phyloP scores from a whole-genome alignment of 345 rosid genomes.

The Odontarrhena argentea region DNA sequence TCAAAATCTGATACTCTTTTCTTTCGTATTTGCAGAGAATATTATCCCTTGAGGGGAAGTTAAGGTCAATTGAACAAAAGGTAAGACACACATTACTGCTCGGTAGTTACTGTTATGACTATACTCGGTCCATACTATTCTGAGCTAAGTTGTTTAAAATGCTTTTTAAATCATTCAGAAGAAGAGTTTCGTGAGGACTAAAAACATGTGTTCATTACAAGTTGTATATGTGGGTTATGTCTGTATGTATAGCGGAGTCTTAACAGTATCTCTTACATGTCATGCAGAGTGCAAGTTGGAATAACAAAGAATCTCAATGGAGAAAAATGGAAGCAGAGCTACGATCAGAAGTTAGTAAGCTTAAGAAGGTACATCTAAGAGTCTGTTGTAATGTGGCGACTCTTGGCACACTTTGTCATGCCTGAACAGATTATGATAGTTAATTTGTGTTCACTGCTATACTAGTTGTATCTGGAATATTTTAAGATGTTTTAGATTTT shows the following conservation, averaged over 20 bases:
- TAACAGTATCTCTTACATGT: constrained; percentile 12
- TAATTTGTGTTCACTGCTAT: not conserved
- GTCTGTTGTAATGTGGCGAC: constrained; percentile 6
- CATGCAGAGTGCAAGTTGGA: constrained; percentile 48
- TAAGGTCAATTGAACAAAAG: constrained; percentile 63
- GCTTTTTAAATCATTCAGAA: not conserved
- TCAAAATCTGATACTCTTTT: constrained; percentile 1
- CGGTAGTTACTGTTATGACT: not conserved
- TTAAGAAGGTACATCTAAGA: constrained; percentile 49
- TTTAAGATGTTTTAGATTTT: not conserved
- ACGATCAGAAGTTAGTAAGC: constrained; percentile 46
- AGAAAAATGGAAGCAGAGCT: constrained; percentile 51
- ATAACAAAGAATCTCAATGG: constrained; percentile 60
- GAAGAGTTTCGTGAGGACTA: too few species aligned
- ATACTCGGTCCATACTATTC: not conserved
- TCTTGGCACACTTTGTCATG: constrained; percentile 5
- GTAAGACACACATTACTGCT: constrained; percentile 38
- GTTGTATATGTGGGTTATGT: constrained; percentile 1
- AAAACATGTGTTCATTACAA: not conserved
- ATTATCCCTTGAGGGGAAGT: constrained; percentile 60
- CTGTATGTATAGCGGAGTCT: constrained; percentile 14
- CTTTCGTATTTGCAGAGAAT: constrained; percentile 52
- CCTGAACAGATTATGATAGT: not conserved
- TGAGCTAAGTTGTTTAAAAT: too few species aligned
- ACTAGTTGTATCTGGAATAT: not conserved